These are phyloP conservation scores for Rhizoctonia solani DNA, from an alignment of 1,284 basidiomycete species.

Conservation along the genomic window DNA sequence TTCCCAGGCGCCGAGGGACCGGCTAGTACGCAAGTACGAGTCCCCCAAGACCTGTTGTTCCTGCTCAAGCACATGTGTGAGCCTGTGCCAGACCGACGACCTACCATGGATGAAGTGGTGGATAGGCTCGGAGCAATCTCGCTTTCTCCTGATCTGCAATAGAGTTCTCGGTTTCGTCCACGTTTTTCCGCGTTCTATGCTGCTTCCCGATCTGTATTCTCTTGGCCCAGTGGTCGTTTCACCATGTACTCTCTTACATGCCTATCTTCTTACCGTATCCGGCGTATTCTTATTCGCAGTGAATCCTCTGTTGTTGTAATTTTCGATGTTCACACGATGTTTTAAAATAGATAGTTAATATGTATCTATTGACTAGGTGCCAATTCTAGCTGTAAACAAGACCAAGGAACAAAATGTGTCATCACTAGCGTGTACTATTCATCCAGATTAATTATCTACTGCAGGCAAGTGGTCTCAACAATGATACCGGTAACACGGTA, in stretches of 20 bases:
- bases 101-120: conserved; percentile 30
- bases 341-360: not conserved
- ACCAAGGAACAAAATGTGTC: not conserved
- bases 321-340: no score
- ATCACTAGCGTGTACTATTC: not conserved
- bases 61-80: conserved; percentile 32
- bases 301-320: no score
- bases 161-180: not conserved
- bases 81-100: conserved; percentile 27
- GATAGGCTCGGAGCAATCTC: not conserved
- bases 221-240: not conserved
- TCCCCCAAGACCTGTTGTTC: conserved; percentile 15
- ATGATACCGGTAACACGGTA: conserved; percentile 90
- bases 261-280: not conserved
- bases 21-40: not conserved
- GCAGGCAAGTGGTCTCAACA: conserved; percentile 78
- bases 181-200: conserved; percentile 1
- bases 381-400: conserved; percentile 2
- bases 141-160: not conserved
- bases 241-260: not conserved
- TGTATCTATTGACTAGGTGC: conserved; percentile 18
- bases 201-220: not conserved
- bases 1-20: conserved; percentile 8
- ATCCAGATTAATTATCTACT: conserved; percentile 34
- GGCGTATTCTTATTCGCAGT: no score